Percentiles rank a stretch among this genome's conserved stretches.
Conservation (phyloP, 495 filamentous ascomycete species). For the Hypomontagnella submonticulosa region DNA sequence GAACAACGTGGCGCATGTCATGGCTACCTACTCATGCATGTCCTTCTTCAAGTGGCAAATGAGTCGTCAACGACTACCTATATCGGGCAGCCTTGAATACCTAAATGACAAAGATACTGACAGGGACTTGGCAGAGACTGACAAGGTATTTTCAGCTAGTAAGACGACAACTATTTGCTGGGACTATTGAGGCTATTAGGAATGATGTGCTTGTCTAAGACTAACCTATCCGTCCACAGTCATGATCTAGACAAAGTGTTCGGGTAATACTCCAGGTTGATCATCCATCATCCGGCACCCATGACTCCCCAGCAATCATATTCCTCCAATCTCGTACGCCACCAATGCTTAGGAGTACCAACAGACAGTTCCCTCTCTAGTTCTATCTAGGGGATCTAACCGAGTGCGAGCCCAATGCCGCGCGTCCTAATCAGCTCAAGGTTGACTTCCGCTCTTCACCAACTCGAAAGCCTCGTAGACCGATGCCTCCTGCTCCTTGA, state of each 20-base stretch:
- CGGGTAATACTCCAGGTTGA: constrained; percentile 7
- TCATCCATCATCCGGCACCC: constrained; percentile 7
- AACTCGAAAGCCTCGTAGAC: constrained; percentile 50
- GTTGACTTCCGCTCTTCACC: constrained; percentile 26
- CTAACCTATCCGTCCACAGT: constrained; percentile 3
- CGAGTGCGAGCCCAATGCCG: background rate
- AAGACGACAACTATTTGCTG: too few relatives aligned
- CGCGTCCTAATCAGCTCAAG: constrained; percentile 10
- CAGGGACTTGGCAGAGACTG: too few relatives aligned
- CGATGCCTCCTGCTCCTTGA: constrained; percentile 33
- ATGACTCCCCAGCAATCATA: background rate
- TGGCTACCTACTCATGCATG: constrained; percentile 25
- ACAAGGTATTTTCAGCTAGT: background rate
- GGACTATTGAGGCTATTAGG: too few relatives aligned
- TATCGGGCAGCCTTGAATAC: constrained; percentile 5
- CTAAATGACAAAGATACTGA: background rate
- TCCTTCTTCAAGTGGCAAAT: constrained; percentile 10
- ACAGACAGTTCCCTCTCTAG: background rate
- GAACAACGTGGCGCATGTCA: constrained; percentile 29
- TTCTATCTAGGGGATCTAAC: constrained; percentile 7
- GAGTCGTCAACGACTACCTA: constrained; percentile 16
- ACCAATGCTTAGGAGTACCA: background rate
- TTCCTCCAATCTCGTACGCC: constrained; percentile 1
- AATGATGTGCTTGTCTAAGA: constrained; percentile 7
- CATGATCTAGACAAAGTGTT: constrained; percentile 6